These are phyloP conservation scores for Metschnikowia santaceciliae DNA, from an alignment of 805 yeast genomes.

Conservation along the genomic window DNA sequence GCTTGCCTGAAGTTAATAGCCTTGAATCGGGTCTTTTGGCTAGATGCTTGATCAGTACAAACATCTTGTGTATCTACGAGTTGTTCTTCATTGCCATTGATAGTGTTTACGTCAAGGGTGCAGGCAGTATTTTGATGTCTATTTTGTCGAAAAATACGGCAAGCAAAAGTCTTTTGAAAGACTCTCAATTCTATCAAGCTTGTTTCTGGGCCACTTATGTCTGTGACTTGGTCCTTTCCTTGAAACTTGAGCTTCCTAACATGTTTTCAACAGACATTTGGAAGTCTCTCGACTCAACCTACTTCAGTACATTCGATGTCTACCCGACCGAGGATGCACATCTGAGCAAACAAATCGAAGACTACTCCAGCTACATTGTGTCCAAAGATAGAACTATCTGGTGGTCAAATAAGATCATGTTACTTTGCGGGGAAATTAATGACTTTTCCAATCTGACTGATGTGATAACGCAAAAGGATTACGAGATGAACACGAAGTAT, in stretches of 20 bases:
- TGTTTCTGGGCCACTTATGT: constrained; percentile 37
- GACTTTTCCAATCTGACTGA: constrained; percentile 25
- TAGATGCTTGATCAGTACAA: constrained; percentile 36
- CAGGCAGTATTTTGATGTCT: constrained; percentile 30
- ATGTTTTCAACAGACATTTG: constrained; percentile 33
- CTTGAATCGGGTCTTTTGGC: constrained; percentile 27
- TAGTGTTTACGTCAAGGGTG: constrained; percentile 36
- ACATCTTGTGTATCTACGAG: constrained; percentile 36
- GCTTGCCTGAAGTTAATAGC: constrained; percentile 22
- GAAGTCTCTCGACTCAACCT: constrained; percentile 31
- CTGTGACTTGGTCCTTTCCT: constrained; percentile 33
- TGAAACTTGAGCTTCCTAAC: constrained; percentile 28
- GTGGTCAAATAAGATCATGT: constrained; percentile 34
- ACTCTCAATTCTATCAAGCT: constrained; percentile 28
- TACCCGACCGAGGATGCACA: constrained; percentile 2
- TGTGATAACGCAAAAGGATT: constrained; percentile 27
- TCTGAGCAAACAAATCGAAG: constrained; percentile 2
- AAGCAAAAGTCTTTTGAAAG: constrained; percentile 20
- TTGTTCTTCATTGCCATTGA: constrained; percentile 36
- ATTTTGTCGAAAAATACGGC: constrained; percentile 20
- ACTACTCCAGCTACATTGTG: constrained; percentile 9
- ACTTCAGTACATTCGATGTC: constrained; percentile 14
- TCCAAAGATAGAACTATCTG: constrained; percentile 23
- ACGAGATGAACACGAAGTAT: constrained; percentile 21
- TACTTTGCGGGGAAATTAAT: constrained; percentile 26